A percentile compares a stretch with the other conserved stretches of the same genome.
Conservation (phyloP, 2,329 filamentous ascomycete species). For the Xylariaceae sp. region DNA sequence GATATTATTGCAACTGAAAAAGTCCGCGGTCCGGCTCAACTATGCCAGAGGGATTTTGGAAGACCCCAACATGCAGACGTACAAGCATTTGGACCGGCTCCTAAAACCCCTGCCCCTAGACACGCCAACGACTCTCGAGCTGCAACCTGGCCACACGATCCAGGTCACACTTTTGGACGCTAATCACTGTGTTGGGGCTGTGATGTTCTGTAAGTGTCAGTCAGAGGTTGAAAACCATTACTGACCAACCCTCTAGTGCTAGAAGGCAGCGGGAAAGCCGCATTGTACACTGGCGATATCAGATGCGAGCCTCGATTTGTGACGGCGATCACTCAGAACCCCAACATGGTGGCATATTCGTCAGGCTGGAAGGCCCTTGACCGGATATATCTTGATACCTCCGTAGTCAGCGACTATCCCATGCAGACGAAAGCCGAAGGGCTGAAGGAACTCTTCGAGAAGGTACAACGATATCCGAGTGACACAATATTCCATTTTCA, state of each 20-base stretch:
- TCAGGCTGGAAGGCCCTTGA: slow-evolving; percentile 64
- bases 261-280: slow-evolving; percentile 65
- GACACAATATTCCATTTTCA: slow-evolving; percentile 81
- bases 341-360: slow-evolving; percentile 70
- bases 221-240: not conserved
- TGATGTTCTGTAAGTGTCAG: slow-evolving; percentile 69
- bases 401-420: slow-evolving; percentile 50
- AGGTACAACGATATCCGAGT: slow-evolving; percentile 63
- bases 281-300: slow-evolving; percentile 87
- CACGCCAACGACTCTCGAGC: slow-evolving; percentile 71
- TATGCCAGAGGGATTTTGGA: slow-evolving; percentile 76
- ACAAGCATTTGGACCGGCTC: slow-evolving; percentile 68
- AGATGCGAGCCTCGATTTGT: slow-evolving; percentile 86
- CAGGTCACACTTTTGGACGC: slow-evolving; percentile 84
- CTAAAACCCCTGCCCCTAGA: slow-evolving; percentile 79
- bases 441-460: slow-evolving; percentile 65
- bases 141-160: slow-evolving; percentile 64
- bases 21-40: slow-evolving; percentile 75
- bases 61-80: slow-evolving; percentile 62
- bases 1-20: slow-evolving; percentile 76
- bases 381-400: slow-evolving; percentile 86
- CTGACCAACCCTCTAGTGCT: slow-evolving; percentile 50
- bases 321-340: slow-evolving; percentile 65
- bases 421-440: slow-evolving; percentile 70
- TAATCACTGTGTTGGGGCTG: slow-evolving; percentile 85